A percentile compares a stretch with the other conserved stretches of the same genome.
Conservation (phyloP, 73 alveolate species). For the Uronychia binucleata region DNA sequence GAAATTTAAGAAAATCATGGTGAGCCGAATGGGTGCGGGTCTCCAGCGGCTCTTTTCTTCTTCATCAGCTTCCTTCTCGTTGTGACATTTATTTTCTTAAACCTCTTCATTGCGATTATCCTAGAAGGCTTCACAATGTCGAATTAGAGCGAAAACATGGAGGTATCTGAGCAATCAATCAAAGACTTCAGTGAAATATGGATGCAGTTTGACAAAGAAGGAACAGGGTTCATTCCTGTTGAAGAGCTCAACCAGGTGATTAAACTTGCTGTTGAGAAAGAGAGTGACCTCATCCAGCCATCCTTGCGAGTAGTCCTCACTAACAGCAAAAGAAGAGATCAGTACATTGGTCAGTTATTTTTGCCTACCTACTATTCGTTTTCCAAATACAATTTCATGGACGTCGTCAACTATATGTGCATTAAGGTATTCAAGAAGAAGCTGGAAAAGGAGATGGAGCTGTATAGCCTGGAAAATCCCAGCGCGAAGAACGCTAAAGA, state of each 20-base stretch:
- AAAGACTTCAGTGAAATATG: not conserved
- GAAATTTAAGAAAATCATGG: conserved; percentile 18
- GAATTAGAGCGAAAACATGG: no score
- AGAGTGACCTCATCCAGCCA: not conserved
- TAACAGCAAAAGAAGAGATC: not conserved
- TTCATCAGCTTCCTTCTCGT: conserved; percentile 8
- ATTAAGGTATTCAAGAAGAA: not conserved
- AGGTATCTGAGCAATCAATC: not conserved
- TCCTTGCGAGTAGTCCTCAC: not conserved
- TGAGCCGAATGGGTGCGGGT: conserved; percentile 19
- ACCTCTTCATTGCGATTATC: conserved; percentile 17
- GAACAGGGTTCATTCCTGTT: not conserved
- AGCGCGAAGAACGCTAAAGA: no score
- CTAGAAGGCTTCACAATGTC: no score
- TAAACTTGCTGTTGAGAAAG: not conserved
- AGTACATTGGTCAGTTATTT: not conserved
- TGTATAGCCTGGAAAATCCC: not conserved
- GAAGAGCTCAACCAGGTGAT: not conserved
- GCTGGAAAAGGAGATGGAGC: not conserved
- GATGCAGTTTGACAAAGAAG: conserved; percentile 17
- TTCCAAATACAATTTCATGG: not conserved
- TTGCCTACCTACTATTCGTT: not conserved
- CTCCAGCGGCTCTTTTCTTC: not conserved
- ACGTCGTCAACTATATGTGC: not conserved
- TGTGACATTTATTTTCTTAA: not conserved